A percentile compares a stretch with the other conserved stretches of the same genome.
Evolutionary conservation across 805 yeast species (phyloP).

Genomic region (Teunomyces gatunensis): DNA sequence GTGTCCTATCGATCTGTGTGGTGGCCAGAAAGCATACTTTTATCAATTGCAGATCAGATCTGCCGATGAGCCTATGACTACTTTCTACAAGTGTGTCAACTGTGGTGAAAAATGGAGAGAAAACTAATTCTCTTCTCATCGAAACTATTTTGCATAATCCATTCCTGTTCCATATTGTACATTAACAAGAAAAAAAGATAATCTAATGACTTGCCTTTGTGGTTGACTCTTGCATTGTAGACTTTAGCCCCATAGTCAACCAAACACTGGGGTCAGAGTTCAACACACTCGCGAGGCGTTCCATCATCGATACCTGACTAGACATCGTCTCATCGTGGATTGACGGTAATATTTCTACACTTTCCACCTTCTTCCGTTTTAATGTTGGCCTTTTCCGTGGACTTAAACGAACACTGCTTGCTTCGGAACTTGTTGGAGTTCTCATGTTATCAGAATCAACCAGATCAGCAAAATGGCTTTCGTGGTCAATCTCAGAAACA

Average conservation of each 20-base stretch:
- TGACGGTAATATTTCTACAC: neutral
- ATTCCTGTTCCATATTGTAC: slow-evolving; percentile 1
- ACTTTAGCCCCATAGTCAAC: slow-evolving; percentile 10
- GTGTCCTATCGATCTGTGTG: slow-evolving; percentile 87
- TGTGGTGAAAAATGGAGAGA: slow-evolving; percentile 98
- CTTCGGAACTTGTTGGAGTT: neutral
- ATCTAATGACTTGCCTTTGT: slow-evolving; percentile 1
- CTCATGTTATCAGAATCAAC: neutral
- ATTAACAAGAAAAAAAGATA: neutral
- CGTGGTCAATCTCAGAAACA: neutral
- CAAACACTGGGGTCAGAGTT: slow-evolving; percentile 11
- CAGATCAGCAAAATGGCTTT: slow-evolving; percentile 1
- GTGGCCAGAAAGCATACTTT: slow-evolving; percentile 88
- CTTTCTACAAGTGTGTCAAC: slow-evolving; percentile 90
- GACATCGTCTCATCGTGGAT: neutral
- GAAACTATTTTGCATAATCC: slow-evolving; percentile 1
- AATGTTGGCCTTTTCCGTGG: slow-evolving; percentile 5
- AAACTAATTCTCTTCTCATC: slow-evolving; percentile 43
- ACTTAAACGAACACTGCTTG: neutral
- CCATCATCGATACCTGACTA: neutral
- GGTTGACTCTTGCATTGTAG: neutral
- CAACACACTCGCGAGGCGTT: neutral
- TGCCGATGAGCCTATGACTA: slow-evolving; percentile 99
- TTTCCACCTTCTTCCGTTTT: neutral
- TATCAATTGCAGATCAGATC: slow-evolving; percentile 95